Conservation (phyloP, 2,329 filamentous ascomycete genomes). For the Alternaria sp. region DNA sequence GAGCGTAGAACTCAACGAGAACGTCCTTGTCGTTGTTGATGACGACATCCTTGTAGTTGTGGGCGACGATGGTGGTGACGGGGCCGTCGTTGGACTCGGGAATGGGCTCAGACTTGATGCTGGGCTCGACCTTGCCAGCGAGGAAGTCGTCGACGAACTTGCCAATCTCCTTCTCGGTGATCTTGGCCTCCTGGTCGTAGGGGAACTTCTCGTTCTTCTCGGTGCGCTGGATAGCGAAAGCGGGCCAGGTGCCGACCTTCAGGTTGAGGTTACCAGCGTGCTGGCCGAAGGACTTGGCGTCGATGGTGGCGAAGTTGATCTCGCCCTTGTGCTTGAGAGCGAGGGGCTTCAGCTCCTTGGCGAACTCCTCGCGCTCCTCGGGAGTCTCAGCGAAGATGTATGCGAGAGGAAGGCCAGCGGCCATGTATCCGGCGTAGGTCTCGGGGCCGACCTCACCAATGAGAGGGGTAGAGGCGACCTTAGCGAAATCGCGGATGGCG, state of each 20-base stretch:
- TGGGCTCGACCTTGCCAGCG: conserved; percentile 87
- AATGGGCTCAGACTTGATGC: conserved; percentile 97
- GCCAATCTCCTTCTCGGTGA: conserved; percentile 75
- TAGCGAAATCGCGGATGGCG: conserved; percentile 81
- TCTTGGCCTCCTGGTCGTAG: conserved; percentile 81
- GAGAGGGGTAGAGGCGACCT: conserved; percentile 83
- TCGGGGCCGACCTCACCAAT: conserved; percentile 96
- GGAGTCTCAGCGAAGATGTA: conserved; percentile 96
- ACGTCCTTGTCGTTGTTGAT: conserved; percentile 96
- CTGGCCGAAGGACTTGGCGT: conserved; percentile 90
- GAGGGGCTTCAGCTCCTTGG: conserved; percentile 79
- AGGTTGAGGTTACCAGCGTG: conserved; percentile 98
- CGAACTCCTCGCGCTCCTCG: conserved; percentile 84
- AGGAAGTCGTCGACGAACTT: conserved; percentile 86
- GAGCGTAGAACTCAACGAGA: conserved; percentile 96
- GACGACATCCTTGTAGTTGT: conserved; percentile 91
- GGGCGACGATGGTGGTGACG: conserved; percentile 87
- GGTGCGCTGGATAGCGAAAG: conserved; percentile 96
- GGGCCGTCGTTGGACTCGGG: conserved; percentile 91
- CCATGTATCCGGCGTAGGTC: conserved; percentile 96
- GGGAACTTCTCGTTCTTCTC: conserved; percentile 97
- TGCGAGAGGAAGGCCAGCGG: conserved; percentile 85
- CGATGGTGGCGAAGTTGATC: conserved; percentile 98
- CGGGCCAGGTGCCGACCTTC: conserved; percentile 91
- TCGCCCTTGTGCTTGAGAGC: conserved; percentile 91